Evolutionary conservation across 352 stramenopile species (phyloP).

Genomic region (Phytophthora cactorum): DNA sequence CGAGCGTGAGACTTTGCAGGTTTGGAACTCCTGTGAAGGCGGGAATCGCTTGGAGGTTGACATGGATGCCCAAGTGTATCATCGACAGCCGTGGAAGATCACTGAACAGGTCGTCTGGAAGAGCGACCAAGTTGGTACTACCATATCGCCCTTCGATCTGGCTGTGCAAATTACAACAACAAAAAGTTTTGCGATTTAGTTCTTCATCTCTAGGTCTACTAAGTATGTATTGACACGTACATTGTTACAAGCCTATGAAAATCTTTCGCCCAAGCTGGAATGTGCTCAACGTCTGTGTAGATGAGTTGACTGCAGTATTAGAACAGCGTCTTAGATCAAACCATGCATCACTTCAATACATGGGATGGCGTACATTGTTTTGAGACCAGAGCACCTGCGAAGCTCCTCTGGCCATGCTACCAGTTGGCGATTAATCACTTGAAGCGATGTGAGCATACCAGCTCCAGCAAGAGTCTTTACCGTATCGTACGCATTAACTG

Average conservation of each 20-base stretch:
- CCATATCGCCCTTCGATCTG: slow-evolving; percentile 17
- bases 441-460: slow-evolving; percentile 3
- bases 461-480: slow-evolving; percentile 23
- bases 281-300: slow-evolving; percentile 20
- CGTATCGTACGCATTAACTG: slow-evolving; percentile 18
- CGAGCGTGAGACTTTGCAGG: slow-evolving; percentile 19
- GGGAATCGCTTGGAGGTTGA: slow-evolving; percentile 1
- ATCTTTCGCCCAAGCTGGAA: slow-evolving; percentile 23
- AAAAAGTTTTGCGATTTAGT: not conserved
- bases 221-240: slow-evolving; percentile 12
- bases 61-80: slow-evolving; percentile 9
- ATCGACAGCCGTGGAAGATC: slow-evolving; percentile 11
- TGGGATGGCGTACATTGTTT: slow-evolving; percentile 41
- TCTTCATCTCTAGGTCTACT: too few relatives aligned
- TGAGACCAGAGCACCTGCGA: slow-evolving; percentile 30
- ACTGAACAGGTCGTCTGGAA: slow-evolving; percentile 5
- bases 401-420: slow-evolving; percentile 33
- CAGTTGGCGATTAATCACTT: slow-evolving; percentile 48
- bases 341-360: slow-evolving; percentile 3
- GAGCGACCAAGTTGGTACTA: not conserved
- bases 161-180: not conserved
- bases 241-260: slow-evolving; percentile 29
- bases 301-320: not conserved
- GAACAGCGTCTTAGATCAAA: not conserved
- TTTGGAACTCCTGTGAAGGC: slow-evolving; percentile 7